These are phyloP conservation scores for Cyberlindnera misumaiensis DNA, from an alignment of 805 yeast genomes.

Conservation along the genomic window DNA sequence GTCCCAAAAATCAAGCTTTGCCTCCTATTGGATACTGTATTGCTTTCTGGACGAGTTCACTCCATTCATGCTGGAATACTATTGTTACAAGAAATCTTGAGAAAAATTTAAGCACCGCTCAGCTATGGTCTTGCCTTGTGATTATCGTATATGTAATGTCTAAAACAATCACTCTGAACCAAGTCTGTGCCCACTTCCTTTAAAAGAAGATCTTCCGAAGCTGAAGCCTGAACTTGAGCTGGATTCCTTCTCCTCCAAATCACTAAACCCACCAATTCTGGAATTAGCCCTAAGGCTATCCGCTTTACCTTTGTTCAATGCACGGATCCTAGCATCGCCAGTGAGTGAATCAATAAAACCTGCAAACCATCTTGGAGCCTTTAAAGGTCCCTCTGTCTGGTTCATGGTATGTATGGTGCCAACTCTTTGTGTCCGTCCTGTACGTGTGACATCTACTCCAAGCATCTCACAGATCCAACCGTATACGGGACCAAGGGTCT, in stretches of 20 bases:
- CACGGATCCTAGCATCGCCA: conserved; percentile 1
- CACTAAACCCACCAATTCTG: conserved; percentile 1
- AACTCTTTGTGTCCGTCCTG: conserved; percentile 23
- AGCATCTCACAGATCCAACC: conserved; percentile 19
- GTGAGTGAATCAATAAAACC: conserved; percentile 19
- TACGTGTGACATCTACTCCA: conserved; percentile 16
- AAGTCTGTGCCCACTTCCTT: conserved; percentile 34
- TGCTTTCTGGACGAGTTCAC: conserved; percentile 18
- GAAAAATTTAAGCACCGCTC: no score
- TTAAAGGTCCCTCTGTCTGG: conserved; percentile 44
- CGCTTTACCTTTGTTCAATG: no score
- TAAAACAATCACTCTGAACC: conserved; percentile 23
- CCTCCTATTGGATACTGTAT: conserved; percentile 16
- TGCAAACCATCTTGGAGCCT: conserved; percentile 46
- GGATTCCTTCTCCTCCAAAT: neutral
- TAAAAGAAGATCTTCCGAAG: conserved; percentile 18
- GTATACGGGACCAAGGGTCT: conserved; percentile 39
- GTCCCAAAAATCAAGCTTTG: conserved; percentile 7
- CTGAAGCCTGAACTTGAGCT: conserved; percentile 9
- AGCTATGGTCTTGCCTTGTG: neutral
- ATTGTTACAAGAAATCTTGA: conserved; percentile 8
- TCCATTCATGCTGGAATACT: conserved; percentile 12
- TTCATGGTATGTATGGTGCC: conserved; percentile 25
- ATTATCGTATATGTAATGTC: no score
- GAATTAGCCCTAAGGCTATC: neutral